phyloP scores from a whole-genome alignment of 169 alveolate species.

The Plasmodium fragile region DNA sequence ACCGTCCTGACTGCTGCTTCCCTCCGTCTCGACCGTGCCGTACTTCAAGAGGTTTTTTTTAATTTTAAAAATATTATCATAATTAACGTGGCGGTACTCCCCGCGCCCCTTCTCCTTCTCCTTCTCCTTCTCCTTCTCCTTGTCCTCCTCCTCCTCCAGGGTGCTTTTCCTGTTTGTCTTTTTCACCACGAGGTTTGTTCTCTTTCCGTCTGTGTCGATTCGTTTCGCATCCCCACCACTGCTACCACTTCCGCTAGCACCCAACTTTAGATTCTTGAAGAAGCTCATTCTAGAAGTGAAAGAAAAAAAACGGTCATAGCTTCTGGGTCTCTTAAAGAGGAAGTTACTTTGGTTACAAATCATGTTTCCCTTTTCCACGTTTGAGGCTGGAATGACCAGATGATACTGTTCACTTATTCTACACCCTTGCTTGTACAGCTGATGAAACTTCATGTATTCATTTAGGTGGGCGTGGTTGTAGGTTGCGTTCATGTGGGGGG shows the following conservation, averaged over 20 bases:
- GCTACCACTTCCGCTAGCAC: background rate
- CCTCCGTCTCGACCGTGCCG: background rate
- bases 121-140: too few relatives aligned
- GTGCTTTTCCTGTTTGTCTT: background rate
- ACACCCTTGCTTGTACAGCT: constrained; percentile 30
- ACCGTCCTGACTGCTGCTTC: background rate
- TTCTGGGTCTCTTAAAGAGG: constrained; percentile 41
- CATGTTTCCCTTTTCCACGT: constrained; percentile 21
- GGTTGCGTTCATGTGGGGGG: background rate
- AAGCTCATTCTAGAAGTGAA: constrained; percentile 38
- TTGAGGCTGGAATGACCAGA: constrained; percentile 3
- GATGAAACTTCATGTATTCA: constrained; percentile 27
- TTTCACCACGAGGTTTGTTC: background rate
- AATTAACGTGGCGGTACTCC: constrained; percentile 1
- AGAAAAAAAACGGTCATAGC: constrained; percentile 14
- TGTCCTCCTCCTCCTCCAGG: background rate
- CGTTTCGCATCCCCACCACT: background rate
- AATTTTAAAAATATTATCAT: constrained; percentile 27
- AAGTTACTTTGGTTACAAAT: constrained; percentile 38
- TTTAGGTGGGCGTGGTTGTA: background rate
- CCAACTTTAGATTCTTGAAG: constrained; percentile 28
- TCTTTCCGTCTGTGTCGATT: background rate
- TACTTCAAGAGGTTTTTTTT: background rate
- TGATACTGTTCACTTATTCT: constrained; percentile 14
- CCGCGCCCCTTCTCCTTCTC: too few relatives aligned